Evolutionary conservation across 768 basidiomycete genomes (phyloP).

Genomic region (Tephrocybe rancida): DNA sequence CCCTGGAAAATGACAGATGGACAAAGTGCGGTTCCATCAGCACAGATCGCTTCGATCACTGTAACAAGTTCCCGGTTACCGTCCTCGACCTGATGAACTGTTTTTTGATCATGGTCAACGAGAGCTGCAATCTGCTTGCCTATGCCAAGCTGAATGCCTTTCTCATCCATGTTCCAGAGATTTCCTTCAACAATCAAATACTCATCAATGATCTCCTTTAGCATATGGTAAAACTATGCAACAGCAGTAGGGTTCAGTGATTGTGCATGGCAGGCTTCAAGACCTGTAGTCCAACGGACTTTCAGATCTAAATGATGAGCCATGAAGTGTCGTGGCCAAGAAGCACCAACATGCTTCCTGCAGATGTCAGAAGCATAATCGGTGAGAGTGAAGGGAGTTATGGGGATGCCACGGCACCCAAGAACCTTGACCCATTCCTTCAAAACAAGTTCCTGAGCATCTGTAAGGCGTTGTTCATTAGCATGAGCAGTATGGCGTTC

Average conservation of each 20-base stretch:
- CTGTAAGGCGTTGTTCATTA: too few relatives aligned
- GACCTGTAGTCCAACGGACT: constrained; percentile 17
- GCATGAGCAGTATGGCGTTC: too few relatives aligned
- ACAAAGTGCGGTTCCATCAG: constrained; percentile 38
- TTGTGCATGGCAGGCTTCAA: constrained; percentile 26
- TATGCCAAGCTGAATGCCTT: constrained; percentile 29
- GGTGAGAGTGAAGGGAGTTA: not conserved
- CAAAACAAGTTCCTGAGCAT: too few relatives aligned
- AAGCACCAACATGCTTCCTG: not conserved
- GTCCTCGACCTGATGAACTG: constrained; percentile 21
- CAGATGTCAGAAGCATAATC: not conserved
- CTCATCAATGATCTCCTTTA: constrained; percentile 11
- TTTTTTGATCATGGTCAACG: constrained; percentile 18
- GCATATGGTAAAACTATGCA: constrained; percentile 18
- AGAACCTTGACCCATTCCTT: too few relatives aligned
- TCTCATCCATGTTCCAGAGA: constrained; percentile 31
- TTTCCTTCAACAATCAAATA: constrained; percentile 23
- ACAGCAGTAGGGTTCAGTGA: constrained; percentile 21
- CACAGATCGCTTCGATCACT: constrained; percentile 44
- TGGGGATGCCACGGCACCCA: too few relatives aligned
- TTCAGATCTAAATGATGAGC: constrained; percentile 24
- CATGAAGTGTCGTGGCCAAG: constrained; percentile 18
- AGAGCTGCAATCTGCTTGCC: constrained; percentile 16
- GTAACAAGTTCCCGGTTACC: constrained; percentile 46
- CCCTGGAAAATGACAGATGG: constrained; percentile 43